phyloP scores from a whole-genome alignment of 371 early-diverging fungal species.

The Mycotypha africana region DNA sequence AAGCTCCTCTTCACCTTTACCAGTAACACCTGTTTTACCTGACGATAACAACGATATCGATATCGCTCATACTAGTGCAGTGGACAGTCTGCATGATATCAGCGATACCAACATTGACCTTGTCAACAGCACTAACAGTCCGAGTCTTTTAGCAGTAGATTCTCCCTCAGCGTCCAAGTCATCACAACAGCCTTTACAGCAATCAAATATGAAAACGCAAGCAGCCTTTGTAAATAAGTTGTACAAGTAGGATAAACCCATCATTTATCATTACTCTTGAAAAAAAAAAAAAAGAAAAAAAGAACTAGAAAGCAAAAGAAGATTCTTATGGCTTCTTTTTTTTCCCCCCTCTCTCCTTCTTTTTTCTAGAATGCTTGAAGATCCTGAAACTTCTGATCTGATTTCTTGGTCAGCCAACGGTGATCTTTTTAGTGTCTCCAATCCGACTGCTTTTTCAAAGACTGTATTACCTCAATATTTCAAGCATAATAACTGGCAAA shows the following conservation, averaged over 20 bases:
- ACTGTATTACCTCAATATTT: slow-evolving; percentile 70
- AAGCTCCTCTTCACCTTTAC: no score
- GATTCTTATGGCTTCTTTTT: neutral
- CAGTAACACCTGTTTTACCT: no score
- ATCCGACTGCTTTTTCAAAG: slow-evolving; percentile 53
- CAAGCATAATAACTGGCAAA: slow-evolving; percentile 84
- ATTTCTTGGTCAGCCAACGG: slow-evolving; percentile 62
- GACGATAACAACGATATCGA: no score
- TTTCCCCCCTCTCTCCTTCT: no score
- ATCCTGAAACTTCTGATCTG: slow-evolving; percentile 46
- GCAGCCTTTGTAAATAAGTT: slow-evolving; percentile 70
- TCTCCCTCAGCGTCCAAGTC: no score
- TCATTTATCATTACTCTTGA: neutral
- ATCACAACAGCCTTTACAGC: no score
- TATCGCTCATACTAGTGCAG: no score
- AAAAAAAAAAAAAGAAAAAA: no score
- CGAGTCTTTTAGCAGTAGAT: neutral
- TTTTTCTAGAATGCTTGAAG: slow-evolving; percentile 51
- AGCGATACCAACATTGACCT: no score
- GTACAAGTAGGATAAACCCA: slow-evolving; percentile 45
- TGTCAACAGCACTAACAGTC: neutral
- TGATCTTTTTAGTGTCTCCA: slow-evolving; percentile 58
- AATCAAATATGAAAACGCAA: slow-evolving; percentile 41
- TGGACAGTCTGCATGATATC: no score
- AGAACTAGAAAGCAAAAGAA: neutral